Evolutionary conservation across 2,329 filamentous ascomycete species (phyloP).

Genomic region (Colletotrichum eremochloae): DNA sequence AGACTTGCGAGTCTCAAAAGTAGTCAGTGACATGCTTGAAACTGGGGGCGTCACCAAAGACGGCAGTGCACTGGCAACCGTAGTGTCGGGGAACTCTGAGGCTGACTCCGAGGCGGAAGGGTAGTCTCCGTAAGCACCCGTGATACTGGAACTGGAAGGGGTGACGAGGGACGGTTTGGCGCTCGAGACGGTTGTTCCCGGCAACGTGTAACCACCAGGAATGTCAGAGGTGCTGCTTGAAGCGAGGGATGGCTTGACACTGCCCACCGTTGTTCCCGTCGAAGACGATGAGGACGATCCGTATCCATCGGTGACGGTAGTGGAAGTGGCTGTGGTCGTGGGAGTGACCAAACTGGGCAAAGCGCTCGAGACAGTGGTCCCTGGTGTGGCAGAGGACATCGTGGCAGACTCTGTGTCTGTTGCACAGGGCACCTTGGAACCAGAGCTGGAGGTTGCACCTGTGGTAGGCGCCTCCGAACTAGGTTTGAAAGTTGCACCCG

Average conservation of each 20-base stretch:
- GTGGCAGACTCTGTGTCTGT: neutral
- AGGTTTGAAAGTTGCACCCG: neutral
- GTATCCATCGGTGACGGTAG: slow-evolving; percentile 17
- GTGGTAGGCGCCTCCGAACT: neutral
- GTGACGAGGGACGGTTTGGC: slow-evolving; percentile 4
- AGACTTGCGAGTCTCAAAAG: slow-evolving; percentile 19
- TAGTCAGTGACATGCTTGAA: slow-evolving; percentile 5
- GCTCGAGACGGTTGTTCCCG: slow-evolving; percentile 9
- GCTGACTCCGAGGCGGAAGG: neutral
- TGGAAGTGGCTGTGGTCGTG: neutral
- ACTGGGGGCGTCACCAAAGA: slow-evolving; percentile 19
- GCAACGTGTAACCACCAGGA: slow-evolving; percentile 14
- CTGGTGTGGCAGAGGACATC: neutral
- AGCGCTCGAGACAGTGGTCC: slow-evolving; percentile 22
- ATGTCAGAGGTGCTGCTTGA: slow-evolving; percentile 15
- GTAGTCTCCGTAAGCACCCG: slow-evolving; percentile 11
- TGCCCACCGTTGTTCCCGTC: slow-evolving; percentile 12
- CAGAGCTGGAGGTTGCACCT: neutral
- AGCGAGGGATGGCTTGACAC: slow-evolving; percentile 19
- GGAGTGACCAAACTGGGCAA: slow-evolving; percentile 16
- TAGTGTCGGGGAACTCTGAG: neutral
- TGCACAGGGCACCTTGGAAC: slow-evolving; percentile 20
- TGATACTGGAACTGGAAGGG: neutral
- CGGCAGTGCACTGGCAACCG: slow-evolving; percentile 20
- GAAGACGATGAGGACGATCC: neutral